These are phyloP conservation scores for Athelia sp. DNA, from an alignment of 1,284 basidiomycete species.

Conservation along the genomic window DNA sequence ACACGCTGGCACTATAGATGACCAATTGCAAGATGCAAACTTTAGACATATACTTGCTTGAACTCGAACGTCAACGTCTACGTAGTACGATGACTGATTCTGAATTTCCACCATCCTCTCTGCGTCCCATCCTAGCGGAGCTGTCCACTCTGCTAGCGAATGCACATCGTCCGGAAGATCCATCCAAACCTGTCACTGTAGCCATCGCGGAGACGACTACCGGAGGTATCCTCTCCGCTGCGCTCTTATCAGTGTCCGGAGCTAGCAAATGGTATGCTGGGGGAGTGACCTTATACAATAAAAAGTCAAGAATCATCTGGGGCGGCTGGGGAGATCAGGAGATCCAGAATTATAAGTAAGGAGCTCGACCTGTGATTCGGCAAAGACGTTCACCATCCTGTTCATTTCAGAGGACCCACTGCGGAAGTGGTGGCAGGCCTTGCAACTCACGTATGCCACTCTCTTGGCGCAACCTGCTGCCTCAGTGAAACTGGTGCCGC, in stretches of 20 bases:
- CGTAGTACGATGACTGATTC: no score
- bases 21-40: no score
- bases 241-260: constrained; percentile 16
- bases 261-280: constrained; percentile 16
- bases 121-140: constrained; percentile 9
- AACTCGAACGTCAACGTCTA: no score
- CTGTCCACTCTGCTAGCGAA: constrained; percentile 12
- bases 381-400: background rate
- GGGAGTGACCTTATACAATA: constrained; percentile 17
- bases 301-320: constrained; percentile 13
- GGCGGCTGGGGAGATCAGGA: constrained; percentile 17
- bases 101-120: constrained; percentile 16
- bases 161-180: constrained; percentile 3
- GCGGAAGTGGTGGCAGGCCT: background rate
- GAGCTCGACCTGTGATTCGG: background rate
- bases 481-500: background rate
- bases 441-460: background rate
- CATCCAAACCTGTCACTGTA: constrained; percentile 6
- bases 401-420: background rate
- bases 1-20: no score
- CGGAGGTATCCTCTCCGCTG: constrained; percentile 19
- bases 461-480: background rate
- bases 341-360: constrained; percentile 15
- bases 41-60: no score
- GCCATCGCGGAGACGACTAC: constrained; percentile 19